Evolutionary conservation across 257 asterid species (phyloP).

Genomic region (Plantago elongata): DNA sequence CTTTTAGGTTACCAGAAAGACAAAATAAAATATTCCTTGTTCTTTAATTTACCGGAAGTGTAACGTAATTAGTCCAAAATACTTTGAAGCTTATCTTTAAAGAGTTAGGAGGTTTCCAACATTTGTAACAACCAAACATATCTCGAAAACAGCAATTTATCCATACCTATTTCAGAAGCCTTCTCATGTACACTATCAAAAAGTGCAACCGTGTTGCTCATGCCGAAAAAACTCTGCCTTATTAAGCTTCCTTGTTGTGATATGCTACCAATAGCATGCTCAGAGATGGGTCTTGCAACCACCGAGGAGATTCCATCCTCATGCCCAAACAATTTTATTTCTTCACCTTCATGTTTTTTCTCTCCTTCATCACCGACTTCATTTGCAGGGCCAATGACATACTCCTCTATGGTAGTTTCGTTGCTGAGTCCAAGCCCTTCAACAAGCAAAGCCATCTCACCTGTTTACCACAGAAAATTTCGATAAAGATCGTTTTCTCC

Average conservation of each 20-base stretch:
- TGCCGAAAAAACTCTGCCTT: constrained; percentile 31
- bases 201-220: constrained; percentile 57
- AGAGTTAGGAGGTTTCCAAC: too few species aligned
- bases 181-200: constrained; percentile 61
- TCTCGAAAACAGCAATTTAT: neutral
- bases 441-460: constrained; percentile 68
- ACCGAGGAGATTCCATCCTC: constrained; percentile 45
- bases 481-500: neutral
- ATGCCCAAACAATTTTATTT: constrained; percentile 36
- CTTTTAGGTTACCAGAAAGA: neutral
- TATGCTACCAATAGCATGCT: constrained; percentile 29
- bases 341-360: constrained; percentile 33
- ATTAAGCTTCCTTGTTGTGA: constrained; percentile 42
- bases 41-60: neutral
- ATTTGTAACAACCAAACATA: neutral
- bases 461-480: constrained; percentile 27
- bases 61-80: neutral
- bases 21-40: neutral
- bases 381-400: constrained; percentile 43
- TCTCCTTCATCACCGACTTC: constrained; percentile 37
- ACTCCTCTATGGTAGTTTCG: constrained; percentile 52
- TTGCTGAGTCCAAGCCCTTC: constrained; percentile 69
- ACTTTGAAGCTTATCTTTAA: neutral
- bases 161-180: constrained; percentile 26
- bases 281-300: constrained; percentile 47